phyloP scores from a whole-genome alignment of 345 rosid species.

The Ricinus communis region DNA sequence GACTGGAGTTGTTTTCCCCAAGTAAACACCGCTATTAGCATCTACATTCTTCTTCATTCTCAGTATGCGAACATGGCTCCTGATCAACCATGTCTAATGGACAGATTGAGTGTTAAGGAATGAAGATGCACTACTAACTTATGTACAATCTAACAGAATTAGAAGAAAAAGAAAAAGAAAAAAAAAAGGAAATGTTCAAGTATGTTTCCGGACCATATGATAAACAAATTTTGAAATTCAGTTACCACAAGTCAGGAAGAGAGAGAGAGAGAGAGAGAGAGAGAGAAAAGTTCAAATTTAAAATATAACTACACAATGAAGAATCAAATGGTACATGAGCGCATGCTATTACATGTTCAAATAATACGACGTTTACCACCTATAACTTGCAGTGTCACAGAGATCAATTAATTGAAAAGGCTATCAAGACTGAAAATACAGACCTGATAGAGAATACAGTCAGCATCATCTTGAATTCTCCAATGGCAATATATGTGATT shows the following conservation, averaged over 20 bases:
- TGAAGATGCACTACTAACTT: not conserved
- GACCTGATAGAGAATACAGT: constrained; percentile 24
- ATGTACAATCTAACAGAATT: constrained; percentile 6
- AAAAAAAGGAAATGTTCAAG: not conserved
- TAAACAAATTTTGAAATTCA: constrained; percentile 3
- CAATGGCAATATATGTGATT: not conserved
- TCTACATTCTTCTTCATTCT: not conserved
- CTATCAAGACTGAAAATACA: not conserved
- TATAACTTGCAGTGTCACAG: constrained; percentile 7
- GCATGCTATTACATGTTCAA: not conserved
- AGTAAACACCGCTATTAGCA: too few relatives aligned
- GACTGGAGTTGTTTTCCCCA: too few relatives aligned
- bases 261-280: too few relatives aligned
- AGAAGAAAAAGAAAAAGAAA: too few relatives aligned
- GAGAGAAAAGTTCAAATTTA: not conserved
- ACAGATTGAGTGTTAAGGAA: not conserved
- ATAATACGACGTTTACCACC: not conserved
- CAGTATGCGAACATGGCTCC: not conserved
- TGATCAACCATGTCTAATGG: not conserved
- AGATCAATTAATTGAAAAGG: constrained; percentile 19
- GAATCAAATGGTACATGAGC: too few relatives aligned
- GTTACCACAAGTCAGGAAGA: too few relatives aligned
- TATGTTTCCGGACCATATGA: not conserved
- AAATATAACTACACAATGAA: not conserved
- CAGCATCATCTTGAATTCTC: constrained; percentile 18